Conservation (phyloP, 2,329 filamentous ascomycete genomes). For the Monosporascus sp. region DNA sequence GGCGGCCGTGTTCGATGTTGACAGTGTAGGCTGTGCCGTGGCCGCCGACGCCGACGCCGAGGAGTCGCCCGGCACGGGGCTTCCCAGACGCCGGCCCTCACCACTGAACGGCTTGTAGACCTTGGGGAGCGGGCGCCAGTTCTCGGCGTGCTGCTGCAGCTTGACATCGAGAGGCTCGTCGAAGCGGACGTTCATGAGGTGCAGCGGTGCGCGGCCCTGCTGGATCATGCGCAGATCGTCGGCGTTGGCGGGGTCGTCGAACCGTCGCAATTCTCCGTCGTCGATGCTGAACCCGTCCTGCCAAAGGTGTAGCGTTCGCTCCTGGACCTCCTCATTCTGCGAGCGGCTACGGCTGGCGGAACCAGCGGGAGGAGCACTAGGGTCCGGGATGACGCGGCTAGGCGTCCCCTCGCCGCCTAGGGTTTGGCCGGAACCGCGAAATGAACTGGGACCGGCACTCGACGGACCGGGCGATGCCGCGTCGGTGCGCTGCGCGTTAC, state of each 20-base stretch:
- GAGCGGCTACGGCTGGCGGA: conserved; percentile 23
- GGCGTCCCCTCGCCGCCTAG: conserved; percentile 72
- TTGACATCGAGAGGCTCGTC: conserved; percentile 76
- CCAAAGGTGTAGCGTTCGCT: conserved; percentile 74
- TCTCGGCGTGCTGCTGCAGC: conserved; percentile 68
- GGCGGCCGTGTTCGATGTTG: conserved; percentile 28
- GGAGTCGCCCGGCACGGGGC: conserved; percentile 62
- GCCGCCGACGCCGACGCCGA: conserved; percentile 30
- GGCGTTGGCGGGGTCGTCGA: conserved; percentile 72
- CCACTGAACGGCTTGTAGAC: conserved; percentile 73
- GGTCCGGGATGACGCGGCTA: conserved; percentile 63
- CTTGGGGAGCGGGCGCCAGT: conserved; percentile 68
- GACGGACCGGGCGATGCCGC: conserved; percentile 43
- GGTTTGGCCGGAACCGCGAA: conserved; percentile 68
- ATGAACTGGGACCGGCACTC: conserved; percentile 45
- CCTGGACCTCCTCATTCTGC: conserved; percentile 46
- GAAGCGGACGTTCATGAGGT: conserved; percentile 70
- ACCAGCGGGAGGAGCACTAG: conserved; percentile 31
- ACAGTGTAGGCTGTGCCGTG: conserved; percentile 21
- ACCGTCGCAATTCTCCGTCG: conserved; percentile 71
- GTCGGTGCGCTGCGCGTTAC: conserved; percentile 56
- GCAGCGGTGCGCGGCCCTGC: conserved; percentile 67
- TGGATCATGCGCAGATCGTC: conserved; percentile 71
- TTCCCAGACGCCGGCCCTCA: conserved; percentile 67
- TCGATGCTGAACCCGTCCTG: conserved; percentile 80